Evolutionary conservation across 2,329 filamentous ascomycete species (phyloP).

Genomic region (Colletotrichum eremochloae): DNA sequence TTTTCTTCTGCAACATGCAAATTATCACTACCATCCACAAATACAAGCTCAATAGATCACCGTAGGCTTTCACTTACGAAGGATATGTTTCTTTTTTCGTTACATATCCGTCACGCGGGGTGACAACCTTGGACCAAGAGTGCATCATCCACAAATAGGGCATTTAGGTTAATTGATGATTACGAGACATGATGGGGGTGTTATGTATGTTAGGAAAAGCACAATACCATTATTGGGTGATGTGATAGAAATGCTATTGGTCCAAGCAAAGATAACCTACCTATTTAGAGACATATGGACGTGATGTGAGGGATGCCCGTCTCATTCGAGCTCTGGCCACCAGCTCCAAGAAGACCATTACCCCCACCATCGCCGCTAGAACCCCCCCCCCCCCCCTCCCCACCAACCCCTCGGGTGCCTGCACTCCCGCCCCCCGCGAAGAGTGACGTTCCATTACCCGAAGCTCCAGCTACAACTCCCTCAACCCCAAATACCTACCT

Average conservation of each 20-base stretch:
- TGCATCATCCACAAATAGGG: background rate
- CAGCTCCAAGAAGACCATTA: background rate
- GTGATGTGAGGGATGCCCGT: background rate
- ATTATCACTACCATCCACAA: too few relatives aligned
- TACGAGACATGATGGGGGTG: background rate
- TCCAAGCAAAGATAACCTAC: background rate
- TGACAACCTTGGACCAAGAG: background rate
- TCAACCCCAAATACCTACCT: background rate
- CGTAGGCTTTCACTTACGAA: too few relatives aligned
- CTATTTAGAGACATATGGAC: background rate
- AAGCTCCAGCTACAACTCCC: conserved; percentile 2
- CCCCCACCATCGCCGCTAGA: too few relatives aligned
- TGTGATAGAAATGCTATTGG: background rate
- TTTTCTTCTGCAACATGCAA: background rate
- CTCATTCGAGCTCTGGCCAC: background rate
- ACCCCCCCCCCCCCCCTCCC: background rate
- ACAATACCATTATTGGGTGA: background rate
- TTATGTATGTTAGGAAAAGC: too few relatives aligned
- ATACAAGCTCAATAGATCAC: too few relatives aligned
- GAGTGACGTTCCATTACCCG: background rate
- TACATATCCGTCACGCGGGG: background rate
- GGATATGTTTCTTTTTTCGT: too few relatives aligned
- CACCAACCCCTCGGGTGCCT: conserved; percentile 1
- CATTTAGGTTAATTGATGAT: background rate
- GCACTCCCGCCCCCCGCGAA: background rate